Evolutionary conservation across 495 filamentous ascomycete species (phyloP), one percentile per base, ranked within the genome.

Genomic region (Daldinia caldariorum): DNA sequence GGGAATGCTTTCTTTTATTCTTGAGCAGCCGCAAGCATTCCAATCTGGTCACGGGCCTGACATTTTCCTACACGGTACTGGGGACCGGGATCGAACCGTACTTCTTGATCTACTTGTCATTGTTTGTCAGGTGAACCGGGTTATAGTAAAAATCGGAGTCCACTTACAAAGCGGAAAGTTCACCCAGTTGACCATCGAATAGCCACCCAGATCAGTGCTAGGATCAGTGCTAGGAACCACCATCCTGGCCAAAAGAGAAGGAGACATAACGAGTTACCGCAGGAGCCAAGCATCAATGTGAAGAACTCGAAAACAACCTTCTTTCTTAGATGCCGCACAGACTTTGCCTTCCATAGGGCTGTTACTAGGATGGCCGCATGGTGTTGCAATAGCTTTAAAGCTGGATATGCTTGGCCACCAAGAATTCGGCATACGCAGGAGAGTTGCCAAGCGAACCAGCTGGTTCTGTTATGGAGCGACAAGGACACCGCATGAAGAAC

Each of bases 1-100:
- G 94, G 95, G 12, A 99, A 99, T 80, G 86, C 92, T 3, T 97
- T 97, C 77, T 99, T 99, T 84, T 97, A 97, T 73, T 90, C 86
- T 37, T 76, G 69, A 76, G 10, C 22, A 35, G 38, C 22, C 6
- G 16, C 6, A 29, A 14, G 1, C 1, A 4, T 22, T 41, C 4
- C 6, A 39, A 34, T 13, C 16, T 18, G 14, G 31, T 26, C 3
- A 26, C 26, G 26, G 26, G 1, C 26, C 6, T 26, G 20, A 29
- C 16, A 13, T 35, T 12, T 37, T 22, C 12, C 10, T 41, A 1
- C 45, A n/a, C 16, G 32, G 29, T 56, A 5, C 26, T 12, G 7
- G 35, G 29, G 8, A 32, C 8, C 0, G 26, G 13, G 14, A 5
- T 35, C 22, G 45, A 43, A 32, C 4, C 10, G 5, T 3, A 26